These are phyloP conservation scores for Gentiana macrophylla DNA, from an alignment of 257 asterid genomes.

Conservation along the genomic window DNA sequence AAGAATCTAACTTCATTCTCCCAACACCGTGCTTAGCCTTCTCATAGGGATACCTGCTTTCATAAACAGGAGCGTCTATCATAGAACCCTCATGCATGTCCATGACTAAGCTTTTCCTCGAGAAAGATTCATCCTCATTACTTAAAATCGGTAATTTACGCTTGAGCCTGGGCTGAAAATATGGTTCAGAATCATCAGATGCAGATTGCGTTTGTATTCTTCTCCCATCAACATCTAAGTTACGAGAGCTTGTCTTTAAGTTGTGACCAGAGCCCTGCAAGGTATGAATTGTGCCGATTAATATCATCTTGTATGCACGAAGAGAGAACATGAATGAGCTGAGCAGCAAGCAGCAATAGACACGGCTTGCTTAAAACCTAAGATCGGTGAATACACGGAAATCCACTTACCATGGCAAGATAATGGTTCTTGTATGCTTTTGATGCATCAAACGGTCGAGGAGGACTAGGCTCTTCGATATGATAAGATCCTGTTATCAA, in stretches of 20 bases:
- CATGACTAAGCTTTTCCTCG: slow-evolving; percentile 26
- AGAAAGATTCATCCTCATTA: slow-evolving; percentile 25
- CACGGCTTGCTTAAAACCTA: too few species aligned
- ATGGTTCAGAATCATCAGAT: slow-evolving; percentile 34
- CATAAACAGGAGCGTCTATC: slow-evolving; percentile 24
- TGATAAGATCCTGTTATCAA: slow-evolving; percentile 33
- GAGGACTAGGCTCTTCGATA: slow-evolving; percentile 34
- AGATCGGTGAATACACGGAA: too few species aligned
- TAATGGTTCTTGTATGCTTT: slow-evolving; percentile 28
- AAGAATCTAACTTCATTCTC: slow-evolving; percentile 20
- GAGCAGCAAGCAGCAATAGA: too few species aligned
- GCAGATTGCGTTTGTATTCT: slow-evolving; percentile 24
- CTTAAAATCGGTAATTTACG: slow-evolving; percentile 24
- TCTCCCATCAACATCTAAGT: slow-evolving; percentile 29
- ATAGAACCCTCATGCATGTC: slow-evolving; percentile 35
- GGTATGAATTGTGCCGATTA: slow-evolving; percentile 10
- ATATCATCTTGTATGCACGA: neutral
- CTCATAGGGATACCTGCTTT: slow-evolving; percentile 29
- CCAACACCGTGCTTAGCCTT: slow-evolving; percentile 26
- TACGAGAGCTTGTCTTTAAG: slow-evolving; percentile 29
- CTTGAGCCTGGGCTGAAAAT: slow-evolving; percentile 27
- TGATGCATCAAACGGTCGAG: slow-evolving; percentile 37
- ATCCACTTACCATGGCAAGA: slow-evolving; percentile 35
- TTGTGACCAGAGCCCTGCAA: slow-evolving; percentile 30
- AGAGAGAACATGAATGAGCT: neutral